Evolutionary conservation across 768 basidiomycete genomes (phyloP).

Genomic region (Lyophyllum decastes): DNA sequence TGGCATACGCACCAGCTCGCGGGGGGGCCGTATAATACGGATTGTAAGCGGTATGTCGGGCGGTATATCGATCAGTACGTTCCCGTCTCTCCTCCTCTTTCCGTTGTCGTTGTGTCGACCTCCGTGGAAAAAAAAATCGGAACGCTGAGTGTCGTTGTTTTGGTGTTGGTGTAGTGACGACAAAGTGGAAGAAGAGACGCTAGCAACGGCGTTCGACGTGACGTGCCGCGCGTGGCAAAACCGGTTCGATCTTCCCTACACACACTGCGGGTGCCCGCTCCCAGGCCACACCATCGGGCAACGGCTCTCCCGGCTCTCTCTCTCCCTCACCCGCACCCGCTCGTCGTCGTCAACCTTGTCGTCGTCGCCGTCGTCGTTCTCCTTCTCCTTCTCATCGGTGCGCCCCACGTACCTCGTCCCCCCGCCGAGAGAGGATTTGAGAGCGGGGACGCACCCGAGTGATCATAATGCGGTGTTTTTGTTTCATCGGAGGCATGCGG

Average conservation of each 20-base stretch:
- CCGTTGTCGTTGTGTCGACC: background rate
- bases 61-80: constrained; percentile 59
- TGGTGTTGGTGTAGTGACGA: constrained; percentile 35
- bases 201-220: constrained; percentile 48
- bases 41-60: constrained; percentile 43
- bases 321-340: constrained; percentile 3
- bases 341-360: too few relatives aligned
- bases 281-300: constrained; percentile 43
- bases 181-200: constrained; percentile 43
- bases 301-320: constrained; percentile 35
- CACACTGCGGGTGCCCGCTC: constrained; percentile 54
- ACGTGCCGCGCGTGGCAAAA: constrained; percentile 33
- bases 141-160: too few relatives aligned
- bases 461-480: constrained; percentile 44
- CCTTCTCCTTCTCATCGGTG: too few relatives aligned
- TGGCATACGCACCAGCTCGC: constrained; percentile 78
- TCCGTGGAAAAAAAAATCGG: too few relatives aligned
- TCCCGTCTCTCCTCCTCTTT: too few relatives aligned
- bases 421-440: constrained; percentile 29
- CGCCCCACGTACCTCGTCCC: constrained; percentile 32
- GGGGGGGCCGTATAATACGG: constrained; percentile 42
- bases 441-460: constrained; percentile 53
- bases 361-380: too few relatives aligned
- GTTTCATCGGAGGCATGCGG: constrained; percentile 20
- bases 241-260: constrained; percentile 54